Conservation (phyloP, 2,329 filamentous ascomycete genomes). For the Colletotrichum euphorbiae region DNA sequence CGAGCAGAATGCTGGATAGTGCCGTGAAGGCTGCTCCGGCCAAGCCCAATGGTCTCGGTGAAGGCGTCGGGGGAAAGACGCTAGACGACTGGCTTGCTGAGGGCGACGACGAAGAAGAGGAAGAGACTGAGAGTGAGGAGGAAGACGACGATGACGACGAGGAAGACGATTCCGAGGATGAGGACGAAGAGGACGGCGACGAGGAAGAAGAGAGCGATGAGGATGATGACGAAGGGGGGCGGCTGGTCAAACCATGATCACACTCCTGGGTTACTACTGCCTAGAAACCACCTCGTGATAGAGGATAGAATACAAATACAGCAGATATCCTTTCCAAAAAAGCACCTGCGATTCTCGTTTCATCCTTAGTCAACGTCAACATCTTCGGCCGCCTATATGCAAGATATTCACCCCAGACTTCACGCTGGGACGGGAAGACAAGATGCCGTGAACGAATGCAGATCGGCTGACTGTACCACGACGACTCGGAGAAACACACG, state of each 20-base stretch:
- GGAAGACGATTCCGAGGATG: slow-evolving; percentile 59
- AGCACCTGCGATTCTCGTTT: background rate
- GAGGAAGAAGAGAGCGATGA: slow-evolving; percentile 56
- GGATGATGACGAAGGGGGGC: slow-evolving; percentile 44
- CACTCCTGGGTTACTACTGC: too few species aligned
- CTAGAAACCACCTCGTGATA: background rate
- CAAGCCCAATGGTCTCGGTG: slow-evolving; percentile 60
- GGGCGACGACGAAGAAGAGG: slow-evolving; percentile 62
- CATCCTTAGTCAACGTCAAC: too few species aligned
- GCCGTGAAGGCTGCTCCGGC: slow-evolving; percentile 55
- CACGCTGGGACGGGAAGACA: too few species aligned
- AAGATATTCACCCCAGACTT: too few species aligned
- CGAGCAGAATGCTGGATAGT: slow-evolving; percentile 73
- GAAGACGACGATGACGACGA: slow-evolving; percentile 64
- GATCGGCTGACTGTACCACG: too few species aligned
- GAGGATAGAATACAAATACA: background rate
- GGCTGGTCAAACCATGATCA: slow-evolving; percentile 54
- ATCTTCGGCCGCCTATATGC: too few species aligned
- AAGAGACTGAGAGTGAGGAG: slow-evolving; percentile 62
- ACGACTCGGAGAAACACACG: too few species aligned
- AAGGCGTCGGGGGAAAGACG: slow-evolving; percentile 75
- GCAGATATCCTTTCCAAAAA: background rate
- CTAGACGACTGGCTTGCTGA: slow-evolving; percentile 94
- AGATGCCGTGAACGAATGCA: too few species aligned
- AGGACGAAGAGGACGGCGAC: slow-evolving; percentile 56